Evolutionary conservation across 805 yeast species (phyloP), one percentile per base, ranked within the genome.

Genomic region (Ogataea nonfermentans): DNA sequence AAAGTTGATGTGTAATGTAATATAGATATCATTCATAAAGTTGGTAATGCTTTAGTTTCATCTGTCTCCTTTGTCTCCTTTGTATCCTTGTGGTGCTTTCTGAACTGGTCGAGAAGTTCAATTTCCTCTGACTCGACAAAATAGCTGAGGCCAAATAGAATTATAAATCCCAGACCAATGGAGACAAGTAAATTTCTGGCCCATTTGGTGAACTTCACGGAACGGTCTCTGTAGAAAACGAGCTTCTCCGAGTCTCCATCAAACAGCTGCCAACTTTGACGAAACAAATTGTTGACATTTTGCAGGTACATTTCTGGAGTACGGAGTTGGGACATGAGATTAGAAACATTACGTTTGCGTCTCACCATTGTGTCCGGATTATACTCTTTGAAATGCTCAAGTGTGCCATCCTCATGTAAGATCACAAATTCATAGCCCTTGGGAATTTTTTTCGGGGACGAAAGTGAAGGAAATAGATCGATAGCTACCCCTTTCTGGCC

Each of bases 221-320:
- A 27, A 29, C 39, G 47, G 28, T 40, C 43, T 30, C 75, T 62
- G 31, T 65, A 67, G 45, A 74, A 71, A 9, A 74, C 63, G 16
- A 75, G 49, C 29, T 61, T 57, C 3, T 59, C 57, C 4, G 59
- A 61, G 23, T 75, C 73, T 19, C 76, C 70, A 4, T 79, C 85
- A 24, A 78, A 62, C n/a, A 80, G 63, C 40, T 60, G 66, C 84
- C 83, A 81, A 9, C 67, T 67, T 15, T 58, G 55, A 16, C 55
- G 59, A 38, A 76, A 74, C 29, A 79, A 61, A 43, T 59, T 66
- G 33, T 63, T 66, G 7, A 79, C 59, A 6, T 51, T 43, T 13
- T 62, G 60, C 32, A 67, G 55, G 20, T 65, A 63, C 11, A 47
- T 35, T 16, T 60, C 65, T 29, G 71, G 62, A 9, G 68, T 66